Evolutionary conservation across 495 filamentous ascomycete species (phyloP).

Genomic region (Pseudevernia furfuracea): DNA sequence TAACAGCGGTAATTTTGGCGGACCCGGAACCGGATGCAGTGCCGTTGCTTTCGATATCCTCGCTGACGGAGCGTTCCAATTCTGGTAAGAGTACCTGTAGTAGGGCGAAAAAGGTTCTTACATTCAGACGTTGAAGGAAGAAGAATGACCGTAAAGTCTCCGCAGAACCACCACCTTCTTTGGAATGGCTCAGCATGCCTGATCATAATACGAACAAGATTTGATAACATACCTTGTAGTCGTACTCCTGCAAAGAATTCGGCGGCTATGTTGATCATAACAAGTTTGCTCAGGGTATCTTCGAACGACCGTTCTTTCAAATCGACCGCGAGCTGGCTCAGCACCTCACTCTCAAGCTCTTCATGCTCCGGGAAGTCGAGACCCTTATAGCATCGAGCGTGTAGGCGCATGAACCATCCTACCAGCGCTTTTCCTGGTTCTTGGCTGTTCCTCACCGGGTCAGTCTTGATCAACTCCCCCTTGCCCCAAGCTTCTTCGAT

Average conservation of each 20-base stretch:
- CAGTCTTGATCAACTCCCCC: conserved; percentile 46
- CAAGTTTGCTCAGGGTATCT: conserved; percentile 64
- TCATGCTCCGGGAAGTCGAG: conserved; percentile 62
- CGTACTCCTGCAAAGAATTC: conserved; percentile 60
- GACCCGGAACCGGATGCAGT: conserved; percentile 28
- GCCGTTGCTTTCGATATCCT: conserved; percentile 35
- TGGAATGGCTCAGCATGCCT: neutral
- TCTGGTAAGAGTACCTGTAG: conserved; percentile 64
- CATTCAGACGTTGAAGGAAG: conserved; percentile 72
- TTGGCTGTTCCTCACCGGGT: conserved; percentile 38
- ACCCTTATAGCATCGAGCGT: conserved; percentile 75
- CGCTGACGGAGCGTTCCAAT: conserved; percentile 50
- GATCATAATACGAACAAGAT: neutral
- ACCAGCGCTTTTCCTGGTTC: conserved; percentile 49
- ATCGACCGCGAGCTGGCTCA: conserved; percentile 65
- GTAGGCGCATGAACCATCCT: conserved; percentile 80
- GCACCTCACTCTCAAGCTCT: conserved; percentile 79
- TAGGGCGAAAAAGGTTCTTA: conserved; percentile 70
- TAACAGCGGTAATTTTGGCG: conserved; percentile 50
- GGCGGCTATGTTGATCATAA: conserved; percentile 78
- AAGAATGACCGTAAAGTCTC: conserved; percentile 49
- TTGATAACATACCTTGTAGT: conserved; percentile 48
- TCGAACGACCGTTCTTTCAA: conserved; percentile 62
- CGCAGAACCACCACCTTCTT: conserved; percentile 36
- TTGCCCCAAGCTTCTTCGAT: conserved; percentile 54